These are phyloP conservation scores for Pythium brassicae DNA, from an alignment of 352 stramenopile species.

Conservation along the genomic window DNA sequence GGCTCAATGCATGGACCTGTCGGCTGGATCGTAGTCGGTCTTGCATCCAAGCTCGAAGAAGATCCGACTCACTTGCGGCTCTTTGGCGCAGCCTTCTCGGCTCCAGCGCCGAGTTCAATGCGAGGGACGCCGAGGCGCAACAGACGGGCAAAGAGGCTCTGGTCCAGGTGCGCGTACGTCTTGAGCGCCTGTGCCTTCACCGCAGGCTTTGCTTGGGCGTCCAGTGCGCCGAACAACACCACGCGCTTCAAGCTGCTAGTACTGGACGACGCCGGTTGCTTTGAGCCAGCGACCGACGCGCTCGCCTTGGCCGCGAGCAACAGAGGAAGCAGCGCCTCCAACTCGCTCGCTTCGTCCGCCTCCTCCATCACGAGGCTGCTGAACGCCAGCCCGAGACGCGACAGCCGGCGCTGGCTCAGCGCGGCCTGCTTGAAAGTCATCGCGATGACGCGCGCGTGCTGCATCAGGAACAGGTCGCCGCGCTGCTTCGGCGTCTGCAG, in stretches of 20 bases:
- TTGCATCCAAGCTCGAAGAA: conserved; percentile 13
- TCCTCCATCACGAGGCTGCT: conserved; percentile 95
- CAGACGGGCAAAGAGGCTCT: conserved; percentile 94
- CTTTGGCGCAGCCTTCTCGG: not conserved
- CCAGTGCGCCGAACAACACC: conserved; percentile 93
- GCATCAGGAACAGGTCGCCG: conserved; percentile 93
- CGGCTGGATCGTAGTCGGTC: conserved; percentile 20
- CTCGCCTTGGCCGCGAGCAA: conserved; percentile 66
- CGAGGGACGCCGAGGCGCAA: conserved; percentile 90
- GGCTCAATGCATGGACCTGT: no score
- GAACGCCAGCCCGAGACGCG: conserved; percentile 78
- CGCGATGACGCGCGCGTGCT: conserved; percentile 92
- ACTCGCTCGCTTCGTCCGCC: conserved; percentile 92
- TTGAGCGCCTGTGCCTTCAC: conserved; percentile 88
- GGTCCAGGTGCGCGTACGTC: conserved; percentile 89
- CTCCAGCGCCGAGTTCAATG: conserved; percentile 76
- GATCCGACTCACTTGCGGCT: conserved; percentile 56
- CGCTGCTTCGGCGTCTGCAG: conserved; percentile 90
- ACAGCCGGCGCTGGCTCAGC: conserved; percentile 80
- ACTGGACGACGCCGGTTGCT: conserved; percentile 5
- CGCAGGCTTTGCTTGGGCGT: conserved; percentile 91
- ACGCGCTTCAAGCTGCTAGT: conserved; percentile 85
- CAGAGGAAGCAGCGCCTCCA: conserved; percentile 91
- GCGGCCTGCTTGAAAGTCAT: conserved; percentile 97
- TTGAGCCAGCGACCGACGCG: not conserved